Conservation (phyloP, 1,139 yeast species). For the Geotrichum histeridarum region DNA sequence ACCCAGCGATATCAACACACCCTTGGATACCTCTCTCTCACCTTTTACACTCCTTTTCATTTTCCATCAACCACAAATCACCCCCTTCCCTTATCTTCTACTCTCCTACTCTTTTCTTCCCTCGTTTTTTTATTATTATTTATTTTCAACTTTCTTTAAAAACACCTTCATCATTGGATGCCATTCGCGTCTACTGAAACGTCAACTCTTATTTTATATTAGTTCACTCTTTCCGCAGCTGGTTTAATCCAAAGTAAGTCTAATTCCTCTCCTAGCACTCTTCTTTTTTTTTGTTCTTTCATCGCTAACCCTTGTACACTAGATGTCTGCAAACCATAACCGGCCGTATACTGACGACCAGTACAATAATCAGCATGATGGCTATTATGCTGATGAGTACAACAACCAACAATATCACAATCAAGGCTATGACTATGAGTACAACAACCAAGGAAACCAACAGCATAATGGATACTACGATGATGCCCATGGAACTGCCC, state of each 20-base stretch:
- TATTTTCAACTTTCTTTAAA: no score
- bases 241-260: constrained; percentile 7
- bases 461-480: constrained; percentile 35
- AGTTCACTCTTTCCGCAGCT: neutral
- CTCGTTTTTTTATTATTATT: neutral
- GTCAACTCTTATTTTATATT: neutral
- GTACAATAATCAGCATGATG: constrained; percentile 22
- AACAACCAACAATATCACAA: constrained; percentile 30
- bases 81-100: neutral
- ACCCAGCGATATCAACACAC: no score
- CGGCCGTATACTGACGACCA: constrained; percentile 19
- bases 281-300: neutral
- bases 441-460: constrained; percentile 25
- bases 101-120: neutral
- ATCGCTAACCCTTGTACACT: neutral
- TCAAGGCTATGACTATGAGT: constrained; percentile 37
- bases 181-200: neutral
- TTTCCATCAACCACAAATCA: no score
- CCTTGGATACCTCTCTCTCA: neutral
- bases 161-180: constrained; percentile 1
- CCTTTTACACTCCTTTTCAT: neutral
- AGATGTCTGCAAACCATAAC: constrained; percentile 18
- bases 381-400: constrained; percentile 29
- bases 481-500: constrained; percentile 23
- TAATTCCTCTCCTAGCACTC: no score